Base-by-base conservation (phyloP, 306 rosid species). In the Crotalaria pallida region DNA sequence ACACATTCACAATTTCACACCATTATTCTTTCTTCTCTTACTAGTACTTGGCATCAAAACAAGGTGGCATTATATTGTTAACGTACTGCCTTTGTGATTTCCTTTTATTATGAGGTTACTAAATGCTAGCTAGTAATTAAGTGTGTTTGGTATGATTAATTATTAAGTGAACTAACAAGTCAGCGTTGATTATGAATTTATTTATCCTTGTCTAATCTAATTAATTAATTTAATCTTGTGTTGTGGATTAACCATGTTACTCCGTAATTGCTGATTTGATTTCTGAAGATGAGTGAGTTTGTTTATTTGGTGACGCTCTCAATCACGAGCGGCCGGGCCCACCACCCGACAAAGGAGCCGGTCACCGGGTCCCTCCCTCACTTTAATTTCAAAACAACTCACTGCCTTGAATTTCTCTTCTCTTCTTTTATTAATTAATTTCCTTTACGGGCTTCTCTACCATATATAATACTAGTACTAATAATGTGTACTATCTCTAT, bases 261-360 rank as follows among this genome's bases (percentile, higher is more conserved):
- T n/a, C n/a, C n/a, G n/a, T n/a, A 27, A 0, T 27, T 27, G 31
- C 31, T 27, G 31, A 27, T 27, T 27, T 27, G 5, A 3, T 27
- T 27, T 27, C 31, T 27, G 31, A 4, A n/a, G n/a, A n/a, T n/a
- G n/a, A n/a, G n/a, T n/a, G n/a, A n/a, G n/a, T n/a, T n/a, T n/a
- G n/a, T n/a, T n/a, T n/a, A n/a, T n/a, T n/a, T n/a, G 57, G 65
- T 23, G 51, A 74, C 64, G 18, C 55, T 51, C 56, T 58, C 16
- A 10, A 58, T 80, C 65, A 65, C 50, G 49, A 38, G 19, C 43
- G 75, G 81, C 50, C 63, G 75, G 81, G 57, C 63, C 81, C 47
- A 69, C 56, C 56, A 13, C 1, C 24, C 23, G 38, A 27, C 70
- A 26, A 36, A 15, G 1, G 40, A 11, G 21, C 12, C 36, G 19